Conservation (phyloP, 352 stramenopile genomes). For the Globisporangium viniferum region DNA sequence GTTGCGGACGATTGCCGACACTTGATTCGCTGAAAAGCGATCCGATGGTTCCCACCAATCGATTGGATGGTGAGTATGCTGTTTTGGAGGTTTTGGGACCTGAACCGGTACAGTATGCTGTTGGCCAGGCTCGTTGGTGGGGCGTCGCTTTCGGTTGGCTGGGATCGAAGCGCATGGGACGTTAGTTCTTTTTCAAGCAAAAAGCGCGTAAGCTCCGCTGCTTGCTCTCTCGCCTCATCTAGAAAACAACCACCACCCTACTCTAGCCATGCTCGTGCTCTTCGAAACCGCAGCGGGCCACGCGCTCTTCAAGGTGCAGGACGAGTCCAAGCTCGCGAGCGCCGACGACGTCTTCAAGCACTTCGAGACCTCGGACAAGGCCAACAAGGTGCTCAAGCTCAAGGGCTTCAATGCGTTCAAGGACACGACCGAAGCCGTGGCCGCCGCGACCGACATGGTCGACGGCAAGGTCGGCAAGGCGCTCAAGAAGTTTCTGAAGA, state of each 20-base stretch:
- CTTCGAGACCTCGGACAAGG: conserved; percentile 90
- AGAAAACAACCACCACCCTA: not conserved
- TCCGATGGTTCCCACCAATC: conserved; percentile 29
- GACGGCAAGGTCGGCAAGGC: conserved; percentile 97
- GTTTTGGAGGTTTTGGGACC: not conserved
- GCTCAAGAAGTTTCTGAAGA: conserved; percentile 99
- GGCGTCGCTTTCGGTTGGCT: conserved; percentile 16
- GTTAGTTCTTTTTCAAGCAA: conserved; percentile 20
- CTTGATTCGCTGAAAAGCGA: conserved; percentile 26
- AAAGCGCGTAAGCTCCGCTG: conserved; percentile 10
- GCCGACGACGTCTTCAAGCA: conserved; percentile 91
- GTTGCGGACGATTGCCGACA: not conserved
- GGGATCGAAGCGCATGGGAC: conserved; percentile 10
- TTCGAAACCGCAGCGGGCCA: conserved; percentile 99
- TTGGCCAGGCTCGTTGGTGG: conserved; percentile 1
- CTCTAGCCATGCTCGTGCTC: conserved; percentile 93
- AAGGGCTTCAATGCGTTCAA: conserved; percentile 99
- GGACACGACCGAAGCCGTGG: conserved; percentile 98
- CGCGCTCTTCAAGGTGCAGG: conserved; percentile 99
- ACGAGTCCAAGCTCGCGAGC: conserved; percentile 91
- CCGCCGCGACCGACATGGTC: conserved; percentile 95
- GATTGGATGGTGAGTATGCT: conserved; percentile 18
- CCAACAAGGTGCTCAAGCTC: conserved; percentile 91
- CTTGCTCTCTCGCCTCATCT: not conserved
- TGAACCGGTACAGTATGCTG: not conserved